A percentile compares a stretch with the other conserved stretches of the same genome.
phyloP scores from a whole-genome alignment of 257 asterid species.

The Jacaranda copaia region DNA sequence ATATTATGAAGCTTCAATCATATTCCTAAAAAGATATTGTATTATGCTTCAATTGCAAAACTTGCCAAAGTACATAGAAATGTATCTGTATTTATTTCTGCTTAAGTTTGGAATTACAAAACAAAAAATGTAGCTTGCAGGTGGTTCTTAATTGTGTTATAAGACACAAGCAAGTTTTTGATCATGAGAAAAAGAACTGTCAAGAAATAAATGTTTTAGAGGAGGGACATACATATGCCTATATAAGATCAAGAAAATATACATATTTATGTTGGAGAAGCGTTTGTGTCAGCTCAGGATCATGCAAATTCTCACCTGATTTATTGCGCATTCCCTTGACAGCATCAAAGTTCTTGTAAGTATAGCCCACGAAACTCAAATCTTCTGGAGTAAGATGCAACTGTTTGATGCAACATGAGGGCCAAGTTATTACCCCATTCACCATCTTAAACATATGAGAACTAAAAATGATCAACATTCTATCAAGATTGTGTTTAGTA shows the following conservation, averaged over 20 bases:
- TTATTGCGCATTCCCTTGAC: constrained; percentile 84
- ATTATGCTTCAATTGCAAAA: no score
- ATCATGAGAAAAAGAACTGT: not conserved
- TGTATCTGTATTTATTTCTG: not conserved
- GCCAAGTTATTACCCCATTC: constrained; percentile 24
- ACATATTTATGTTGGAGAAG: not conserved
- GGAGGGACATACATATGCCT: not conserved
- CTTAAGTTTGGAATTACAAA: not conserved
- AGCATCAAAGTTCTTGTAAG: constrained; percentile 95
- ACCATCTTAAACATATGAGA: constrained; percentile 26
- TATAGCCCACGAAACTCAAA: constrained; percentile 94
- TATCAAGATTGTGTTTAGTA: constrained; percentile 12
- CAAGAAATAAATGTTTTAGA: not conserved
- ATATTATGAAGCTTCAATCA: no score
- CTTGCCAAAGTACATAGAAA: not conserved
- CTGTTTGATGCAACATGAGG: constrained; percentile 50
- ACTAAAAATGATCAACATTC: constrained; percentile 5
- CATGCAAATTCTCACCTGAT: constrained; percentile 55
- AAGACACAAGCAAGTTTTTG: not conserved
- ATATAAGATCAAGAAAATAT: not conserved
- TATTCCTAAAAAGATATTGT: no score
- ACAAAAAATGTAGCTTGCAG: not conserved
- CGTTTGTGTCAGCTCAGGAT: not conserved
- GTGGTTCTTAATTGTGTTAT: no score
- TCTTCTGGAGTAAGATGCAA: constrained; percentile 81